Conservation (phyloP, 495 filamentous ascomycete species). For the Aspergillus bridgeri region DNA sequence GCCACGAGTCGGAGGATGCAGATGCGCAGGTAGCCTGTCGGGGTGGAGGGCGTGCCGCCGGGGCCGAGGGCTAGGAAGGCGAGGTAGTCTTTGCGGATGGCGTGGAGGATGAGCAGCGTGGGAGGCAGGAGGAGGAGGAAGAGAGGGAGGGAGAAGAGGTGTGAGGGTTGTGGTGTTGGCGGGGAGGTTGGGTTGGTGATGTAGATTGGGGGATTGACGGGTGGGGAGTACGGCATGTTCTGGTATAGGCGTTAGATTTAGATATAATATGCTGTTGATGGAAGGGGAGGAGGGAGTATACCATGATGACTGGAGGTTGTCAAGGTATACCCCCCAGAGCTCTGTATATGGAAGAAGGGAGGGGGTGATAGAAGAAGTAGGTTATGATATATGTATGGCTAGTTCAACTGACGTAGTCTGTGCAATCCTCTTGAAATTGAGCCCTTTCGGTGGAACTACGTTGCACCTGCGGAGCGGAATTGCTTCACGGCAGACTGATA, state of each 20-base stretch:
- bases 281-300: background rate
- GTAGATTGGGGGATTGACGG: background rate
- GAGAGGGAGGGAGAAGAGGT: conserved; percentile 2
- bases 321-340: too few species aligned
- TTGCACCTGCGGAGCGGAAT: background rate
- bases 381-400: background rate
- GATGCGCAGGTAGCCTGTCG: conserved; percentile 68
- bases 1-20: conserved; percentile 52
- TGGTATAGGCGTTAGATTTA: background rate
- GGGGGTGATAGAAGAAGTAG: too few species aligned
- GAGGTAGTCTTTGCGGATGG: conserved; percentile 70
- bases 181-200: background rate
- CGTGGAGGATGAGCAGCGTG: conserved; percentile 48
- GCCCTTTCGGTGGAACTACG: too few species aligned
- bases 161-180: background rate
- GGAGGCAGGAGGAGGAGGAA: conserved; percentile 39
- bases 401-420: too few species aligned
- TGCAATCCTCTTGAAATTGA: background rate
- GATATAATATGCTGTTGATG: background rate
- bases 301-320: background rate
- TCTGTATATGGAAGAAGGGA: too few species aligned
- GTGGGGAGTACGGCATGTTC: background rate
- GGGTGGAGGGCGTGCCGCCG: conserved; percentile 73
- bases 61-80: conserved; percentile 75
- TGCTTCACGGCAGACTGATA: background rate